Evolutionary conservation across 345 rosid genomes (phyloP), one percentile per base, ranked within the genome.

Genomic region (Combretum micranthum): DNA sequence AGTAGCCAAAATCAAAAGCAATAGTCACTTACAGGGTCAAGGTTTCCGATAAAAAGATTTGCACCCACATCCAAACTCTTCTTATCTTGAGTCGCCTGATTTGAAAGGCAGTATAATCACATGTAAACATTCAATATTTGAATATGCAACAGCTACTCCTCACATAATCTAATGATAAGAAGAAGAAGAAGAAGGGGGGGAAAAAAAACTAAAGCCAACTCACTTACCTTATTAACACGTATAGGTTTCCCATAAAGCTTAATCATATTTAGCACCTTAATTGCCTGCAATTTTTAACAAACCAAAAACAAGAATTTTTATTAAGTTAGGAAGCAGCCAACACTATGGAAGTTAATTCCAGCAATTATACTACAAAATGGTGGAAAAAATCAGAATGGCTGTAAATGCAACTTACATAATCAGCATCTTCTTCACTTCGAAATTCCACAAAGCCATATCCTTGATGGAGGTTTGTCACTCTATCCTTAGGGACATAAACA

Each of bases 61-160:
- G 99, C 99, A 53, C 99, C 97, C 37, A 93, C 97, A 59, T 93
- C 99, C 78, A 90, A 72, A 63, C 95, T 93, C 81, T 93, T 93
- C 72, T 93, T 93, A 76, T 93, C 99, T 83, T 93, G 99, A 19
- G 99, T 80, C 11, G 97, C 96, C 99, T 93, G 68, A 56, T 67
- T 53, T 57, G 61, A 66, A n/a, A 37, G 23, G n/a, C 12, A 43
- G 20, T 17, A 57, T 23, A 42, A 57, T 44, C 37, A 44, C 20
- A 25, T n/a, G 37, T 45, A 23, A 42, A 19, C 50, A 50, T 16
- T 54, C 55, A 3, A 53, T 20, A 53, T 17, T n/a, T 45, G 14
- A n/a, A 60, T 20, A 2, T 39, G 20, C 44, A 32, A 13, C 10
- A 25, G 12, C 56, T 26, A 44, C 2, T 53, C 37, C 19, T 53